These are phyloP conservation scores for Acanthamoeba healyi DNA, from an alignment of 208 protist genomes.

Conservation along the genomic window DNA sequence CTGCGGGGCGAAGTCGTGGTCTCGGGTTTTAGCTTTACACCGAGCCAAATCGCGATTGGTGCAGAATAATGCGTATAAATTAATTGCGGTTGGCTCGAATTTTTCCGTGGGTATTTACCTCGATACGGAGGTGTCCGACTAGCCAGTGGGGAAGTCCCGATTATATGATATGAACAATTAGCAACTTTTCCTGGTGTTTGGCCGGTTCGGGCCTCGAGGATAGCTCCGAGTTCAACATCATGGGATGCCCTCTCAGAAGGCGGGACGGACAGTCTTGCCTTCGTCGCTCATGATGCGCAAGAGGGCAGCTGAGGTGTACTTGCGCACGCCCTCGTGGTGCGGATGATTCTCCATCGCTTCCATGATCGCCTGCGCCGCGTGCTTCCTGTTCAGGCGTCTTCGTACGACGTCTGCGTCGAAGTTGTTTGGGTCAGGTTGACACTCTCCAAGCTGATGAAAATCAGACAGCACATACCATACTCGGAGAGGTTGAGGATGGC, in stretches of 20 bases:
- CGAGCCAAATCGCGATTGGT: constrained; percentile 16
- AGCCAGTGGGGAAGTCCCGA: too few relatives aligned
- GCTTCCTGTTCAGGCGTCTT: background rate
- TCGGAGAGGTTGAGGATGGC: constrained; percentile 53
- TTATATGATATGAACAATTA: too few relatives aligned
- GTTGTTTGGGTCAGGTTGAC: background rate
- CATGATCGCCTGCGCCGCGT: constrained; percentile 18
- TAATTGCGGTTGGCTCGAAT: background rate
- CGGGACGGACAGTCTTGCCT: background rate
- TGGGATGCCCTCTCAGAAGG: too few relatives aligned
- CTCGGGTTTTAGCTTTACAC: too few relatives aligned
- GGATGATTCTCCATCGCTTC: constrained; percentile 56
- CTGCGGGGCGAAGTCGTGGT: too few relatives aligned
- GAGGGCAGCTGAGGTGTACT: constrained; percentile 37
- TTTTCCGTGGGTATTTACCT: too few relatives aligned
- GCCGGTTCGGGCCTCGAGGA: too few relatives aligned
- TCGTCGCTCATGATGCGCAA: constrained; percentile 67
- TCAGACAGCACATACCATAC: background rate
- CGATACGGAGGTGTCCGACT: too few relatives aligned
- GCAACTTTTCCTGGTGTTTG: too few relatives aligned
- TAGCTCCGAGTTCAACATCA: too few relatives aligned
- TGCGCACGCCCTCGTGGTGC: constrained; percentile 42
- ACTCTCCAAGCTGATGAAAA: background rate
- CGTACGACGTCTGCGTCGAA: background rate
- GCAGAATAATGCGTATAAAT: background rate